phyloP scores from a whole-genome alignment of 2,329 filamentous ascomycete genomes.

The Purpureocillium takamizusanense region DNA sequence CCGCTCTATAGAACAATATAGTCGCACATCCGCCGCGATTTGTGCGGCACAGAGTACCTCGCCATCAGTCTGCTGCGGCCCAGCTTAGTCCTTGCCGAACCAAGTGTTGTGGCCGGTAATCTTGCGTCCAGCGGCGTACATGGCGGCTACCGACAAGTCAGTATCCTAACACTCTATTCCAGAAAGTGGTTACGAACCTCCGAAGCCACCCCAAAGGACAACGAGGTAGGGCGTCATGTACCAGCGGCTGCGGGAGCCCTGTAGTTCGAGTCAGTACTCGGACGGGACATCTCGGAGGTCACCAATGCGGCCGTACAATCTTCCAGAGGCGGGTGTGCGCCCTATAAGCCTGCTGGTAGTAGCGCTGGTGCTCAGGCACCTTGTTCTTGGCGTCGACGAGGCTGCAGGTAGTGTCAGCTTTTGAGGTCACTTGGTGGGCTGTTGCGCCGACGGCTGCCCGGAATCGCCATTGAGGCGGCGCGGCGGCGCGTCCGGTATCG shows the following conservation, averaged over 20 bases:
- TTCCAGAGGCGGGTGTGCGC: conserved; percentile 63
- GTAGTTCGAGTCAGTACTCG: conserved; percentile 9
- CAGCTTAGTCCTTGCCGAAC: conserved; percentile 47
- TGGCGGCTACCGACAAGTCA: conserved; percentile 30
- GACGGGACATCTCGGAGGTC: neutral
- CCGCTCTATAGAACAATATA: too few relatives aligned
- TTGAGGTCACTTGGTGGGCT: conserved; percentile 6
- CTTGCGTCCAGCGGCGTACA: conserved; percentile 70
- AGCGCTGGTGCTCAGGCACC: conserved; percentile 65
- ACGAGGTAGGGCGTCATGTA: conserved; percentile 62
- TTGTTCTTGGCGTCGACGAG: conserved; percentile 66
- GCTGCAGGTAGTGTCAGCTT: conserved; percentile 26
- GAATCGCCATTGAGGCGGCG: neutral
- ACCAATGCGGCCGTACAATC: conserved; percentile 50
- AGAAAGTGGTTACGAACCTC: conserved; percentile 38
- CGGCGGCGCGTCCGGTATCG: neutral
- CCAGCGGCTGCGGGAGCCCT: conserved; percentile 56
- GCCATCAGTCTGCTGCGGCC: too few relatives aligned
- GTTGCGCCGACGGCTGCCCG: conserved; percentile 5
- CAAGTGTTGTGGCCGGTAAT: conserved; percentile 72
- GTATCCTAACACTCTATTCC: conserved; percentile 5
- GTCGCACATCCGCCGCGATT: too few relatives aligned
- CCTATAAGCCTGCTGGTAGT: conserved; percentile 67
- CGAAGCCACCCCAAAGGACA: conserved; percentile 52
- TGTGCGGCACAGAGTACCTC: too few relatives aligned